Evolutionary conservation across 345 rosid species (phyloP).

Genomic region (Pseudoturritis turrita): DNA sequence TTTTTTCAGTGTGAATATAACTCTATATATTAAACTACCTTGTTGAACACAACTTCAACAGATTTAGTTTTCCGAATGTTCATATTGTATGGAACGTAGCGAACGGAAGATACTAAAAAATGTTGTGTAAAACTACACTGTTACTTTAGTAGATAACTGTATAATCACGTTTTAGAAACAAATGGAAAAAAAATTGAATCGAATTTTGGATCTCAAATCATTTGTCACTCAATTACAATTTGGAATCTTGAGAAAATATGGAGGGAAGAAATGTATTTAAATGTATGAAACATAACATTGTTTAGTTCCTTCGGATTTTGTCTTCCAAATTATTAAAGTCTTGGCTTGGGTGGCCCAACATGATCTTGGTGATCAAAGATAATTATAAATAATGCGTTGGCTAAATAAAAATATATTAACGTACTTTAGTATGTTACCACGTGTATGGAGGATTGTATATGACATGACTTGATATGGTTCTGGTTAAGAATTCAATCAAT

Average conservation of each 20-base stretch:
- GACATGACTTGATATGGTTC: conserved; percentile 1
- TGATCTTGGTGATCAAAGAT: conserved; percentile 16
- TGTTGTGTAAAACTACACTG: not conserved
- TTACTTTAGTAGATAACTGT: not conserved
- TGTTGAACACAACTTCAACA: not conserved
- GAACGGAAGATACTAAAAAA: not conserved
- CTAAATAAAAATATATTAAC: not conserved
- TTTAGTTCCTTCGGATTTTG: not conserved
- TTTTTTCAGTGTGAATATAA: not conserved
- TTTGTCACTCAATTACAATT: not conserved
- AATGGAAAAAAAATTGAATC: too few species aligned
- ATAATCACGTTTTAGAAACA: not conserved
- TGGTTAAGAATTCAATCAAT: not conserved
- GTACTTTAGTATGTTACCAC: not conserved
- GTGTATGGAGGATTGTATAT: conserved; percentile 4
- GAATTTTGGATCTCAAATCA: not conserved
- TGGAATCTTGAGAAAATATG: not conserved
- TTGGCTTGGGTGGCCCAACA: conserved; percentile 15
- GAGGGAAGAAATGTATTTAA: not conserved
- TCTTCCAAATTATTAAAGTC: not conserved
- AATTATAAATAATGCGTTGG: not conserved
- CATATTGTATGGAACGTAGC: not conserved
- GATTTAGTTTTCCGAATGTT: not conserved
- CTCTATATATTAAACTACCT: not conserved
- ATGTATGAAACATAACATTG: not conserved